Base-by-base conservation (phyloP, 495 filamentous ascomycete species). In the Entonaema liquescens region DNA sequence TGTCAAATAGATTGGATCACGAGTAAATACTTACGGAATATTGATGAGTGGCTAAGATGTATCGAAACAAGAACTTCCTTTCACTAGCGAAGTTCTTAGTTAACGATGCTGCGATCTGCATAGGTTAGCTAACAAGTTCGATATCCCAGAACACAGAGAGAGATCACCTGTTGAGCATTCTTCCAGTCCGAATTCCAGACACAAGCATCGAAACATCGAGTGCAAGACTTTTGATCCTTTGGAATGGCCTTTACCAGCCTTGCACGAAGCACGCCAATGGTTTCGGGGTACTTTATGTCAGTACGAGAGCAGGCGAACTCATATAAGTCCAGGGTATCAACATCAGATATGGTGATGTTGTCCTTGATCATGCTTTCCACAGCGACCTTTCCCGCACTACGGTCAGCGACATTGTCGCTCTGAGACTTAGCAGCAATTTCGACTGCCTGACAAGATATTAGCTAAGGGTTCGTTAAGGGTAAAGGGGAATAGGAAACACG, bases 151-250 rank as follows among this genome's bases (percentile, higher is more conserved):
- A 8, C 5, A 12, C 25, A 36, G 26, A 38, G 2, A 38, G 1
- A 19, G 6, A 60, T 7, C 65, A 83, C 82, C 77, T 83, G 82
- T 66, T 85, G 83, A 17, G 83, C 82, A 70, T 79, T 82, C 54
- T 80, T 79, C 61, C 83, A 80, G 55, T 85, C 83, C 69, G 79
- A 83, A 40, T 79, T 73, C 67, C 77, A 78, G 42, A 85, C 67
- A 62, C 83, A 85, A 6, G 77, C 59, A 58, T 83, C 78, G 11
- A 84, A 75, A 52, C 80, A 85, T 33, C 75, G 72, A 2, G 74
- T 53, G 5, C 78, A 74, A 17, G 74, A 56, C 26, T 70, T 33
- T 49, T 65, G 75, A 62, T 79, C 81, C 63, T 78, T 81, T 25
- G 82, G 79, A 35, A 78, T 67, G 23, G 79, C 79, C 71, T 84